Evolutionary conservation across 371 early-diverging fungal genomes (phyloP).

Genomic region (Mortierella sp.): DNA sequence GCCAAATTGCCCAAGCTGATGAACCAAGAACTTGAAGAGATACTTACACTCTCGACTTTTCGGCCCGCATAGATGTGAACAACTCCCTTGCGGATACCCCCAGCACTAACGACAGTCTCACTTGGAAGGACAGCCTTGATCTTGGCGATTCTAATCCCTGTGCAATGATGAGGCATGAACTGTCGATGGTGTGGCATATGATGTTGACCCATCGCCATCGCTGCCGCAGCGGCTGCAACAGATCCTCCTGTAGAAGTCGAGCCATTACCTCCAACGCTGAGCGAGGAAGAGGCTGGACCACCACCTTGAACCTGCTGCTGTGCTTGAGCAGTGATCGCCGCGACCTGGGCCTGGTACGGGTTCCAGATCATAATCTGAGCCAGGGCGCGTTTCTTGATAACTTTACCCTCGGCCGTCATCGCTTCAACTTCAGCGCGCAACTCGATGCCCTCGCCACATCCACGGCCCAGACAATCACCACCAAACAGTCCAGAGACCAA

Average conservation of each 20-base stretch:
- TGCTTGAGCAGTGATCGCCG: not conserved
- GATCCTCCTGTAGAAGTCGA: not conserved
- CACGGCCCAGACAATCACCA: conserved; percentile 38
- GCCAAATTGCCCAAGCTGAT: not conserved
- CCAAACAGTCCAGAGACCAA: conserved; percentile 25
- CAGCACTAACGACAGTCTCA: conserved; percentile 40
- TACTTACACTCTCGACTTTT: conserved; percentile 49
- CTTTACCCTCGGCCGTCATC: conserved; percentile 49
- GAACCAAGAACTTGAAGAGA: not conserved
- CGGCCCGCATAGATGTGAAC: conserved; percentile 56
- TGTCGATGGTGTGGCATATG: conserved; percentile 1
- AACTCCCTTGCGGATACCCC: conserved; percentile 48
- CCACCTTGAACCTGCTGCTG: conserved; percentile 10
- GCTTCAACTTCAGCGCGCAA: conserved; percentile 53
- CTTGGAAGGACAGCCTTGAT: conserved; percentile 53
- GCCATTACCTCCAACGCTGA: conserved; percentile 1
- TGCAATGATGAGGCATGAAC: conserved; percentile 37
- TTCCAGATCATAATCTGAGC: conserved; percentile 54
- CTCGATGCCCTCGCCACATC: conserved; percentile 50
- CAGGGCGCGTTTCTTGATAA: conserved; percentile 40
- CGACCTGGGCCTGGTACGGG: conserved; percentile 31
- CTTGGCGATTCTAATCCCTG: conserved; percentile 51
- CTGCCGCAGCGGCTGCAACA: conserved; percentile 3
- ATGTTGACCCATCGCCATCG: not conserved
- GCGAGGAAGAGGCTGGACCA: conserved; percentile 6